Conservation (phyloP, 495 filamentous ascomycete species). For the Daldinia grandis region DNA sequence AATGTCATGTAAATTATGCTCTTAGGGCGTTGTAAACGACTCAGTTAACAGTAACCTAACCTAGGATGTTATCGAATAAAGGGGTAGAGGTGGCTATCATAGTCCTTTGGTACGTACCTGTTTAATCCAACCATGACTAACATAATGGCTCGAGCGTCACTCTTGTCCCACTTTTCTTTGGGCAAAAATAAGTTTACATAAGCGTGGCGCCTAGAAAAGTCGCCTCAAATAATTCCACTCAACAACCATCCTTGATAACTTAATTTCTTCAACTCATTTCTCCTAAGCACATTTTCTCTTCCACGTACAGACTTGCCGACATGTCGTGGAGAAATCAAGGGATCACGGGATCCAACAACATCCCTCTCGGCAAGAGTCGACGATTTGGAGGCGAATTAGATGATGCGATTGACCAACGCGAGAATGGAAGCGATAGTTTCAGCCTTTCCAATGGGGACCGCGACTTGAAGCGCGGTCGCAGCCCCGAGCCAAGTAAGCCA, state of each 20-base stretch:
- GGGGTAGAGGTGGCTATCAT: too few relatives aligned
- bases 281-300: neutral
- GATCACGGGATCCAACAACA: slow-evolving; percentile 98
- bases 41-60: too few relatives aligned
- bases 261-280: slow-evolving; percentile 33
- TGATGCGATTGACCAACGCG: slow-evolving; percentile 55
- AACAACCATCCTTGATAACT: slow-evolving; percentile 26
- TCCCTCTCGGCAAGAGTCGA: slow-evolving; percentile 87
- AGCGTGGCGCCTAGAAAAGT: slow-evolving; percentile 26
- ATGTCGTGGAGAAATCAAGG: slow-evolving; percentile 97
- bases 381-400: slow-evolving; percentile 77
- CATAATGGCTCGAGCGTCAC: slow-evolving; percentile 16
- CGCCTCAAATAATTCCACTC: slow-evolving; percentile 23
- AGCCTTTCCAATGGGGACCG: slow-evolving; percentile 71
- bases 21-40: too few relatives aligned
- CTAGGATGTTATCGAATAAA: too few relatives aligned
- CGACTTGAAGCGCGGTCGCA: slow-evolving; percentile 71
- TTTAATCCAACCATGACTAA: neutral
- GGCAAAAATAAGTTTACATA: slow-evolving; percentile 10
- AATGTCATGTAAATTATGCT: too few relatives aligned
- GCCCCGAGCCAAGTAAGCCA: slow-evolving; percentile 56
- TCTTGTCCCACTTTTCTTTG: slow-evolving; percentile 26
- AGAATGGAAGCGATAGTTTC: slow-evolving; percentile 44
- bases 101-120: slow-evolving; percentile 1
- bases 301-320: slow-evolving; percentile 38